phyloP scores from a whole-genome alignment of 108 stramenopile genomes.

The Parmales sp. region DNA sequence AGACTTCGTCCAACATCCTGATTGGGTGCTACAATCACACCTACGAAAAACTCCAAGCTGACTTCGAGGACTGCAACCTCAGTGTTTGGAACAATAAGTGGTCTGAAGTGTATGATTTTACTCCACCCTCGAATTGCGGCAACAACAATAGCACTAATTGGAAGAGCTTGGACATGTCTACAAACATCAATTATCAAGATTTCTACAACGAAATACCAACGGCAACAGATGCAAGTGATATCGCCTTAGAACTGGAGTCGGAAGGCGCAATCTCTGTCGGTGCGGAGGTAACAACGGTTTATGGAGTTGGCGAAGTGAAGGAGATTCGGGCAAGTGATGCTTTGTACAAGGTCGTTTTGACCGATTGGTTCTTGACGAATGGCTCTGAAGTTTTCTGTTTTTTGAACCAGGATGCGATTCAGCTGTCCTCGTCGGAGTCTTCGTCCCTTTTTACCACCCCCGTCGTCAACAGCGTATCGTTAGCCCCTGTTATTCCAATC shows the following conservation, averaged over 20 bases:
- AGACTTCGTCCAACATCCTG: not conserved
- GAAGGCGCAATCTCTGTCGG: not conserved
- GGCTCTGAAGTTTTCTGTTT: too few species aligned
- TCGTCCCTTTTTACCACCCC: too few species aligned
- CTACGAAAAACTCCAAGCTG: not conserved
- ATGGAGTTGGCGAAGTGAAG: not conserved
- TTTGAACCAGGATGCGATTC: too few species aligned
- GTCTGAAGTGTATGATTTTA: slow-evolving; percentile 5
- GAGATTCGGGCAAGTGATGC: not conserved
- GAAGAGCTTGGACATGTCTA: not conserved
- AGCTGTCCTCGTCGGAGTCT: too few species aligned
- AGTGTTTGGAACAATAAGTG: not conserved
- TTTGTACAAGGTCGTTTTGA: too few species aligned
- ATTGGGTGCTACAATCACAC: not conserved
- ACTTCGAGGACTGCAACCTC: not conserved
- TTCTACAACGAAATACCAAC: not conserved
- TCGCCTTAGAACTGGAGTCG: not conserved
- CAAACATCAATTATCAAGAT: not conserved
- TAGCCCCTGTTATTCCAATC: too few species aligned
- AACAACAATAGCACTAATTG: not conserved
- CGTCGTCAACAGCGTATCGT: too few species aligned
- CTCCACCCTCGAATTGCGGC: not conserved
- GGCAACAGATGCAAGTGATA: not conserved
- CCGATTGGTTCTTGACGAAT: too few species aligned
- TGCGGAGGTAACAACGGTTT: not conserved